A percentile compares a stretch with the other conserved stretches of the same genome.
These are phyloP conservation scores for Coniochaeta sp. DNA, from an alignment of 2,329 filamentous ascomycete species.

Conservation along the genomic window DNA sequence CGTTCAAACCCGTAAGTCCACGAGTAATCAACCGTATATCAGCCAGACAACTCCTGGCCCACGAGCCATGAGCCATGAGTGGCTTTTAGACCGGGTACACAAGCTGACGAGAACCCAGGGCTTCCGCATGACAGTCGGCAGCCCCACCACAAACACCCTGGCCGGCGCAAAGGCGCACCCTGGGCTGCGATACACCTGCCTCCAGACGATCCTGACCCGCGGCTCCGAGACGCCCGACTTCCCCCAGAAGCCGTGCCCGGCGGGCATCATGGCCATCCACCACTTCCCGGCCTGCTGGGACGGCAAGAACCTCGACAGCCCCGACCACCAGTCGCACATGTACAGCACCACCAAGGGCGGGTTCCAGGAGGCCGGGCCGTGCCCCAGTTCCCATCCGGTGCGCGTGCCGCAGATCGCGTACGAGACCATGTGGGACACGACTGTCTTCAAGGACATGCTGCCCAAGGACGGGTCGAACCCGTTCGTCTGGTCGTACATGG, in stretches of 20 bases:
- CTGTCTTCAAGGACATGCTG: constrained; percentile 22
- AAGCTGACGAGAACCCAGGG: constrained; percentile 5
- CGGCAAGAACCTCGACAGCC: constrained; percentile 44
- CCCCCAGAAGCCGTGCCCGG: constrained; percentile 4
- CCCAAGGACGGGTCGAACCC: constrained; percentile 21
- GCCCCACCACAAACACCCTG: constrained; percentile 6
- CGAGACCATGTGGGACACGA: constrained; percentile 31
- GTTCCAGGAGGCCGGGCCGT: constrained; percentile 20
- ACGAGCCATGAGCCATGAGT: too few relatives aligned
- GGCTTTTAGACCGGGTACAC: not conserved
- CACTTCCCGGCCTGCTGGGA: constrained; percentile 44
- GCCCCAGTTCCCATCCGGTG: constrained; percentile 26
- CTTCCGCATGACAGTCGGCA: constrained; percentile 6
- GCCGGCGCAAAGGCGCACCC: not conserved
- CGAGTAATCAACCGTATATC: not conserved
- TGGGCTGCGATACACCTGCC: constrained; percentile 7
- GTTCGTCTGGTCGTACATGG: constrained; percentile 12
- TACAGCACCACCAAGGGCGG: constrained; percentile 27
- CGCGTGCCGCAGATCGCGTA: constrained; percentile 27
- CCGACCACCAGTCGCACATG: constrained; percentile 36
- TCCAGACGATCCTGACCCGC: constrained; percentile 5
- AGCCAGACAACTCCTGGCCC: not conserved
- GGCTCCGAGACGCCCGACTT: constrained; percentile 6
- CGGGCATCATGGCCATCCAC: constrained; percentile 6
- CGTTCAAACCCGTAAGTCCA: constrained; percentile 2